A percentile compares a stretch with the other conserved stretches of the same genome.
These are phyloP conservation scores for Tricholoma sp. DNA, from an alignment of 768 basidiomycete genomes.

Conservation along the genomic window DNA sequence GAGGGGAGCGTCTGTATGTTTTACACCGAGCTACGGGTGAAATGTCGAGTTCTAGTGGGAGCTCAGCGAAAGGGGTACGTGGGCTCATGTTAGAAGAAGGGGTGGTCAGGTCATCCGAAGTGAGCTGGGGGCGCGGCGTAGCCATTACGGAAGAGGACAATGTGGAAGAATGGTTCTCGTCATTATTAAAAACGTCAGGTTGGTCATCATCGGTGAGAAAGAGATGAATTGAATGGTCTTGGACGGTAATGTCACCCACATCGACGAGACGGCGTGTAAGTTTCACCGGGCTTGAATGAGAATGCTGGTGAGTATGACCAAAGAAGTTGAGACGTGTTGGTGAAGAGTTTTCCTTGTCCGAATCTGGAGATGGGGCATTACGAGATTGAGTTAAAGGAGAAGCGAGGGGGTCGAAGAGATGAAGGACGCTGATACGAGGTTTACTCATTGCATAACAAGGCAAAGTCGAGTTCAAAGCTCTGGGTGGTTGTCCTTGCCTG, in stretches of 20 bases:
- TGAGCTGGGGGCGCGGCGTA: slow-evolving; percentile 13
- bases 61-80: slow-evolving; percentile 35
- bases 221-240: slow-evolving; percentile 28
- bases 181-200: slow-evolving; percentile 22
- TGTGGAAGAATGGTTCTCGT: slow-evolving; percentile 33
- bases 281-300: slow-evolving; percentile 21
- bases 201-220: slow-evolving; percentile 29
- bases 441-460: slow-evolving; percentile 24
- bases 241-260: slow-evolving; percentile 44
- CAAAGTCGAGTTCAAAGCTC: slow-evolving; percentile 11
- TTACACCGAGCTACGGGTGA: slow-evolving; percentile 33
- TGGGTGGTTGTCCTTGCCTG: no score
- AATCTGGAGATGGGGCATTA: slow-evolving; percentile 27
- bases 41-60: slow-evolving; percentile 26
- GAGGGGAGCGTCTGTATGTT: slow-evolving; percentile 19
- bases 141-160: slow-evolving; percentile 24
- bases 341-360: slow-evolving; percentile 44
- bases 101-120: slow-evolving; percentile 11
- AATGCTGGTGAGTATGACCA: slow-evolving; percentile 24
- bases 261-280: slow-evolving; percentile 42
- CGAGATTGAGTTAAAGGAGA: slow-evolving; percentile 9
- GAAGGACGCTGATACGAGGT: slow-evolving; percentile 43
- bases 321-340: slow-evolving; percentile 32
- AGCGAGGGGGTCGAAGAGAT: slow-evolving; percentile 49
- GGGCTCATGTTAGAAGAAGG: slow-evolving; percentile 19